These are phyloP conservation scores for Zopfochytrium polystomum DNA, from an alignment of 371 early-diverging fungal species.

Conservation along the genomic window DNA sequence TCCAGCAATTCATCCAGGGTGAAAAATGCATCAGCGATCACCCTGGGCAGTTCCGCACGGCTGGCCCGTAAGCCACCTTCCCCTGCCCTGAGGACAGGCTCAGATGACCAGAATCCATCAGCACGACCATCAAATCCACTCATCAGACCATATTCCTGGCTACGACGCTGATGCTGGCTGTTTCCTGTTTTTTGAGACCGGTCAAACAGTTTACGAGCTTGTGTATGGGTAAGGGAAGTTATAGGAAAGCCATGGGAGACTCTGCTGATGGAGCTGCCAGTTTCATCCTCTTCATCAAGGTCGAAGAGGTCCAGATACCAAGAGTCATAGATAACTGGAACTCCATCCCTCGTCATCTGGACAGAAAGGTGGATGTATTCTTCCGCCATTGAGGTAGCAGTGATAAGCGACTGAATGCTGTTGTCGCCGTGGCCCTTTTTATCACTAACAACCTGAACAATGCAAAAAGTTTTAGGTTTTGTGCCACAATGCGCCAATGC, in stretches of 20 bases:
- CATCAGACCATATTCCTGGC: no score
- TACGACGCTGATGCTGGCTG: no score
- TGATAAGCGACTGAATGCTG: slow-evolving; percentile 72
- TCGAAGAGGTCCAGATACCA: slow-evolving; percentile 52
- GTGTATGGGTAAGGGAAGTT: neutral
- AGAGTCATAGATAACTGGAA: slow-evolving; percentile 83
- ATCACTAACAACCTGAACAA: slow-evolving; percentile 25
- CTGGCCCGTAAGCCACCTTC: slow-evolving; percentile 10
- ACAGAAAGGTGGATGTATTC: slow-evolving; percentile 76
- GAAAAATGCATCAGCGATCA: slow-evolving; percentile 52
- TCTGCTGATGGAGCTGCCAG: no score
- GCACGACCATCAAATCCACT: no score
- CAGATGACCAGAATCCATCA: no score
- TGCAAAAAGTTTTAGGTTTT: no score
- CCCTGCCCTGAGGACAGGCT: no score
- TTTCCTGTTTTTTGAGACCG: no score
- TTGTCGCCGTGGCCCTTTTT: slow-evolving; percentile 26
- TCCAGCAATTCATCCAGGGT: slow-evolving; percentile 75
- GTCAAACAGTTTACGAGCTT: neutral
- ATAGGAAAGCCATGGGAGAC: no score
- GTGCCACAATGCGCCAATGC: neutral
- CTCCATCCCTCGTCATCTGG: slow-evolving; percentile 84
- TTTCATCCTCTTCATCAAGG: neutral
- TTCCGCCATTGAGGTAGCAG: slow-evolving; percentile 52
- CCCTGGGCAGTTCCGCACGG: slow-evolving; percentile 29